Evolutionary conservation across 805 yeast genomes (phyloP).

Genomic region (Cyberlindnera nakhonratchasimensis): DNA sequence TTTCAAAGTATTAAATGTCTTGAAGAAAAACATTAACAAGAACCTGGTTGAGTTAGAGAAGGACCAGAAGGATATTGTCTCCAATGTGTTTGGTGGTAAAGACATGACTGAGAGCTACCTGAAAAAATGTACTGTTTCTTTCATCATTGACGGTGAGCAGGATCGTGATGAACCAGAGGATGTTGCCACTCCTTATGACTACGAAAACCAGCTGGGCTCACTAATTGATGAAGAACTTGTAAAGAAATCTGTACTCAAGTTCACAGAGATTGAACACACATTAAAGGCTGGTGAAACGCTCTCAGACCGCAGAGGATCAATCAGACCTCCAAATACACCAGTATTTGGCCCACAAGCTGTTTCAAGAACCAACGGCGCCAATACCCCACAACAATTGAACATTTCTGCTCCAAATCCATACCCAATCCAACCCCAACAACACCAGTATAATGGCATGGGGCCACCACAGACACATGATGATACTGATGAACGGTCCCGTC

Average conservation of each 20-base stretch:
- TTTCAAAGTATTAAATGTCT: constrained; percentile 26
- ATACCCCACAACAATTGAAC: constrained; percentile 1
- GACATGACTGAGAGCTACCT: constrained; percentile 30
- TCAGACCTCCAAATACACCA: constrained; percentile 11
- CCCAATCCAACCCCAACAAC: neutral
- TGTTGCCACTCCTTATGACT: constrained; percentile 15
- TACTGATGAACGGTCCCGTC: constrained; percentile 8
- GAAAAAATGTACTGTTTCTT: constrained; percentile 28
- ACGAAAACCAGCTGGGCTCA: constrained; percentile 23
- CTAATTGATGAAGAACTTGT: constrained; percentile 18
- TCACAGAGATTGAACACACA: constrained; percentile 12
- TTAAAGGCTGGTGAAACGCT: constrained; percentile 8
- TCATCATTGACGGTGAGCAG: constrained; percentile 23
- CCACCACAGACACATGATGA: constrained; percentile 5
- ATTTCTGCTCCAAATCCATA: neutral
- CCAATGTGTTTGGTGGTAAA: constrained; percentile 31
- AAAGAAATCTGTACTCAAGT: constrained; percentile 13
- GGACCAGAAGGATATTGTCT: constrained; percentile 30
- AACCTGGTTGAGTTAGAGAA: constrained; percentile 26
- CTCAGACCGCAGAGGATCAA: constrained; percentile 7
- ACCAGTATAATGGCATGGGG: neutral
- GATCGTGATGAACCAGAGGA: constrained; percentile 11
- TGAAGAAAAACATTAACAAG: constrained; percentile 26
- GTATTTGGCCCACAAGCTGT: constrained; percentile 10
- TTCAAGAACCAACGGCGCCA: neutral